Evolutionary conservation across 768 basidiomycete genomes (phyloP).

Genomic region (Baorangia bicolor): DNA sequence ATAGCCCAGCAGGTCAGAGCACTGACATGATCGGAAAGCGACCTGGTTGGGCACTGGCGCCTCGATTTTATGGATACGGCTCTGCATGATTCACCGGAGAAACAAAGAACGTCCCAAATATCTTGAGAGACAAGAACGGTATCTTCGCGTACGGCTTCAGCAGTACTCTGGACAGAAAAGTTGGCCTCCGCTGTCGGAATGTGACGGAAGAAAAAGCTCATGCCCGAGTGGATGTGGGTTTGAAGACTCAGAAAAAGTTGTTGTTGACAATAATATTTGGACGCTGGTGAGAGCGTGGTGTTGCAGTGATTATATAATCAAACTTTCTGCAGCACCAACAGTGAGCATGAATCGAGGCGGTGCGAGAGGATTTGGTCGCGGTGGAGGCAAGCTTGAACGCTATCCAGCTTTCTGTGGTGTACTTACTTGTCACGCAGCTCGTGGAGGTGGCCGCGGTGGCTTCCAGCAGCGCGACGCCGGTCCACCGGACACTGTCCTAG

Average conservation of each 20-base stretch:
- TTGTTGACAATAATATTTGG: neutral
- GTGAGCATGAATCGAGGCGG: conserved; percentile 52
- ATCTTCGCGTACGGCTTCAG: conserved; percentile 17
- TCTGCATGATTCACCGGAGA: conserved; percentile 8
- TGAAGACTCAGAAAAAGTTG: neutral
- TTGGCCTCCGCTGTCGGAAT: conserved; percentile 22
- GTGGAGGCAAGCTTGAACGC: conserved; percentile 40
- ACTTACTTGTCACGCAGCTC: conserved; percentile 34
- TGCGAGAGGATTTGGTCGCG: conserved; percentile 53
- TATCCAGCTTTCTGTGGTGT: neutral
- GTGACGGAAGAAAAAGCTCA: conserved; percentile 40
- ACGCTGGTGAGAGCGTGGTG: too few relatives aligned
- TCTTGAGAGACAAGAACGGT: conserved; percentile 31
- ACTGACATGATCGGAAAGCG: neutral
- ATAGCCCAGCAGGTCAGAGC: conserved; percentile 37
- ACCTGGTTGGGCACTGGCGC: conserved; percentile 1
- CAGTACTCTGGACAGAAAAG: conserved; percentile 25
- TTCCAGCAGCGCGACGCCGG: conserved; percentile 71
- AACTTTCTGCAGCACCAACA: neutral
- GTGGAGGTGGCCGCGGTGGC: conserved; percentile 69
- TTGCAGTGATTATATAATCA: conserved; percentile 26
- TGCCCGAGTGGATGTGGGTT: conserved; percentile 6
- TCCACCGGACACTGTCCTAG: conserved; percentile 78
- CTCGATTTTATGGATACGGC: conserved; percentile 28
- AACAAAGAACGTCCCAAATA: conserved; percentile 33